Base-by-base conservation (phyloP, 257 asterid species). In the Eustoma russellianum region DNA sequence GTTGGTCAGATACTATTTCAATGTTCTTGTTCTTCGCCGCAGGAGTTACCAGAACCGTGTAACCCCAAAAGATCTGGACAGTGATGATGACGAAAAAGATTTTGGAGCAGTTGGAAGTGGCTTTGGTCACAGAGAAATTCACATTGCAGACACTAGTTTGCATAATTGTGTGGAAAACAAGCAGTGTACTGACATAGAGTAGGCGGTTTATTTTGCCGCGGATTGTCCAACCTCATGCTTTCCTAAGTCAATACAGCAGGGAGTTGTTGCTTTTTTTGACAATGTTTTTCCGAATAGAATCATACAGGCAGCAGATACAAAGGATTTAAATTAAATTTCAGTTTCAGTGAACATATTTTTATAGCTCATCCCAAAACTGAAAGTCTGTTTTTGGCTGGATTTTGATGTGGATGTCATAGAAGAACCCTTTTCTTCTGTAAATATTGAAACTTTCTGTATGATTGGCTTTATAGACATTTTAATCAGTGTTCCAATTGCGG, bases 41-140 rank as follows among this genome's bases (percentile, higher is more conserved):
- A 78, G 95, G 62, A 77, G 78, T 54, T 88, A 88, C 54, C 95
- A 88, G 55, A 88, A 88, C 57, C 80, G 95, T 46, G 88, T 74
- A 15, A 75, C 69, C 43, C 97, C 94, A 30, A 61, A 52, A 16
- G 82, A 85, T 41, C 61, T 80, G 8, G 85, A 88, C 48, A 88
- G 97, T 68, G 97, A 88, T 70, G 92, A 85, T 75, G 95, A 88
- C 44, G 95, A 85, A 53, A 78, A 61, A 34, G 79, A 66, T 19
- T 71, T 79, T 60, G 95, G 94, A 17, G 56, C 73, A n/a, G 63
- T 86, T 12, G 95, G 97, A n/a, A 80, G 57, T 53, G 50, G 70
- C 57, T 77, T 80, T 44, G 94, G 94, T 41, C 59, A 76, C 46
- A 59, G 43, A 56, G 83, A 93, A 13, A 68, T 79, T 34, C 41